Evolutionary conservation across 2,329 filamentous ascomycete species (phyloP).

Genomic region (Epichloe brachyelytri): DNA sequence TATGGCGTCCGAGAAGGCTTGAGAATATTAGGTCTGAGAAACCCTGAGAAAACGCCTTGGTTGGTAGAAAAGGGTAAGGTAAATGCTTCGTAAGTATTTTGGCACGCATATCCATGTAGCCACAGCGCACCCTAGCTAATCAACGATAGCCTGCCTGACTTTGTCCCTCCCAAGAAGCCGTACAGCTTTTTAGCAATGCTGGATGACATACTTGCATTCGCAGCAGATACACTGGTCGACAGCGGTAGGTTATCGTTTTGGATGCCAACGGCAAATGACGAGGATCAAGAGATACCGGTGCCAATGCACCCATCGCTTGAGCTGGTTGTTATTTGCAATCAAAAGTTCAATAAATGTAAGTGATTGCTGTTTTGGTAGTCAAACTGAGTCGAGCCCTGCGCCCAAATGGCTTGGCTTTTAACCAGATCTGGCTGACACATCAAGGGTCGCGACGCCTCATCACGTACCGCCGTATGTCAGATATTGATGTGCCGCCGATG

Average conservation of each 20-base stretch:
- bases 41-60: constrained; percentile 45
- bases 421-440: not conserved
- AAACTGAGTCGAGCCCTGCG: not conserved
- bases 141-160: constrained; percentile 37
- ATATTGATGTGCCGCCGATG: constrained; percentile 37
- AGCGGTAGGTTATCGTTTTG: constrained; percentile 78
- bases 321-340: constrained; percentile 64
- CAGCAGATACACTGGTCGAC: constrained; percentile 62
- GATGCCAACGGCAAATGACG: constrained; percentile 86
- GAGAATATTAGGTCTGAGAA: constrained; percentile 68
- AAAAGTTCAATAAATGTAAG: constrained; percentile 80
- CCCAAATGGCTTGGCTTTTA: not conserved
- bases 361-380: not conserved
- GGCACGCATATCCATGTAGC: not conserved
- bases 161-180: constrained; percentile 77
- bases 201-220: constrained; percentile 78
- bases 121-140: not conserved
- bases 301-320: constrained; percentile 66
- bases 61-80: constrained; percentile 56
- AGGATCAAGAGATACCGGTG: constrained; percentile 61
- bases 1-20: constrained; percentile 91
- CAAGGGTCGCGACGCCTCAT: constrained; percentile 76
- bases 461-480: constrained; percentile 63
- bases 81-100: constrained; percentile 50
- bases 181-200: constrained; percentile 89